Percentiles rank a stretch among this genome's conserved stretches.
phyloP scores from a whole-genome alignment of 345 rosid genomes.

The Angophora floribunda region DNA sequence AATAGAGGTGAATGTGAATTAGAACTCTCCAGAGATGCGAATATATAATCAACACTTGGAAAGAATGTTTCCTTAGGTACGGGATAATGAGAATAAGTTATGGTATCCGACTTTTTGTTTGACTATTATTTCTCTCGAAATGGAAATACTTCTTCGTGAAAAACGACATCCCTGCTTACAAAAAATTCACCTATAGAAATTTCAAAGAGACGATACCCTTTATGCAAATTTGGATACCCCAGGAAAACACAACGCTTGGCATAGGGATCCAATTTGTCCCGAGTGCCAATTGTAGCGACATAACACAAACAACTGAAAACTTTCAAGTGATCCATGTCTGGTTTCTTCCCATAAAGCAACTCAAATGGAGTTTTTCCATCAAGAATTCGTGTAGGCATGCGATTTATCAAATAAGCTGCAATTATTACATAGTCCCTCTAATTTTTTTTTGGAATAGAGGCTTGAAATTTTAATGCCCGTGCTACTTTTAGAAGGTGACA shows the following conservation, averaged over 20 bases:
- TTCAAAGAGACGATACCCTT: not conserved
- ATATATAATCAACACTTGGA: no score
- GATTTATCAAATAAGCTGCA: not conserved
- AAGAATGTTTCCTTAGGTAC: no score
- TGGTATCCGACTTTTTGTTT: no score
- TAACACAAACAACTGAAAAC: no score
- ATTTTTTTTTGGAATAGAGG: not conserved
- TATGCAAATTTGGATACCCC: not conserved
- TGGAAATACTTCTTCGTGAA: not conserved
- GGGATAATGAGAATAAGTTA: no score
- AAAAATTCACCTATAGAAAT: rapidly evolving
- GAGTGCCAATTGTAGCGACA: not conserved
- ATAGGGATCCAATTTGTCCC: not conserved
- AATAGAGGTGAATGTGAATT: no score
- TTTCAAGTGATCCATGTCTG: rapidly evolving
- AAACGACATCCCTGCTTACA: not conserved
- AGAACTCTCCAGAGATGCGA: no score
- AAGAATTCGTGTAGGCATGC: not conserved
- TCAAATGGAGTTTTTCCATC: not conserved
- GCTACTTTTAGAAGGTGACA: not conserved
- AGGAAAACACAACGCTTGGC: rapidly evolving
- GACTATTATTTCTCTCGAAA: no score
- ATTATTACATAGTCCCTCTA: not conserved
- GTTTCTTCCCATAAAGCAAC: not conserved
- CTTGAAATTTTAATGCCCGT: not conserved